Evolutionary conservation across 768 basidiomycete genomes (phyloP).

Genomic region (Russula dissimulans): DNA sequence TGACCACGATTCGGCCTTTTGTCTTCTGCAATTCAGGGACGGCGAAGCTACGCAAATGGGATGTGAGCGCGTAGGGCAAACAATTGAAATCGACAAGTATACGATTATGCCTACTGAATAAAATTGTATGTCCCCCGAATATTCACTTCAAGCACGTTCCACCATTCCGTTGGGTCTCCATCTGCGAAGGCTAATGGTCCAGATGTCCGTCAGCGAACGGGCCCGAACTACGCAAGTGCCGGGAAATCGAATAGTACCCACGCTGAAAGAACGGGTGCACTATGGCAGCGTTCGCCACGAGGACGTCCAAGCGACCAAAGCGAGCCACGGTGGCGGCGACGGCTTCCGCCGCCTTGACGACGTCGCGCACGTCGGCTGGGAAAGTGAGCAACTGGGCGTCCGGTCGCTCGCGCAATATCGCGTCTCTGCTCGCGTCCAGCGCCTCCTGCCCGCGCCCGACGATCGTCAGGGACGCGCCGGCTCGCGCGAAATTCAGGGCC

Average conservation of each 20-base stretch:
- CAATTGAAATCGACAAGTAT: background rate
- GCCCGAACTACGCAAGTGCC: background rate
- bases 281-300: constrained; percentile 7
- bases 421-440: background rate
- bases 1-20: too few species aligned
- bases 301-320: constrained; percentile 7
- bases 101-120: background rate
- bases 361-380: constrained; percentile 1
- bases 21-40: background rate
- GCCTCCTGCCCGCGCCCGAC: constrained; percentile 4
- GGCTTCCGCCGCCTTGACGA: background rate
- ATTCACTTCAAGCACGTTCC: background rate
- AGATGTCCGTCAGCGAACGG: too few species aligned
- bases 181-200: background rate
- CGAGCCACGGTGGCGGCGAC: background rate
- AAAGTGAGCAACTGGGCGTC: constrained; percentile 2
- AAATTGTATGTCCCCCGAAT: too few species aligned
- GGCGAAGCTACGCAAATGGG: background rate
- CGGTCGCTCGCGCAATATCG: background rate
- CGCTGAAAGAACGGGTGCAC: background rate
- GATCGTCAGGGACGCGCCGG: constrained; percentile 16
- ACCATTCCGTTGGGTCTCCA: background rate
- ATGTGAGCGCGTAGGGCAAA: background rate
- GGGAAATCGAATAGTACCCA: background rate
- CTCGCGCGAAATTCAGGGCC: constrained; percentile 11